Evolutionary conservation across 2,329 filamentous ascomycete genomes (phyloP), one percentile per base, ranked within the genome.

Genomic region (Gaeumannomyces tritici): DNA sequence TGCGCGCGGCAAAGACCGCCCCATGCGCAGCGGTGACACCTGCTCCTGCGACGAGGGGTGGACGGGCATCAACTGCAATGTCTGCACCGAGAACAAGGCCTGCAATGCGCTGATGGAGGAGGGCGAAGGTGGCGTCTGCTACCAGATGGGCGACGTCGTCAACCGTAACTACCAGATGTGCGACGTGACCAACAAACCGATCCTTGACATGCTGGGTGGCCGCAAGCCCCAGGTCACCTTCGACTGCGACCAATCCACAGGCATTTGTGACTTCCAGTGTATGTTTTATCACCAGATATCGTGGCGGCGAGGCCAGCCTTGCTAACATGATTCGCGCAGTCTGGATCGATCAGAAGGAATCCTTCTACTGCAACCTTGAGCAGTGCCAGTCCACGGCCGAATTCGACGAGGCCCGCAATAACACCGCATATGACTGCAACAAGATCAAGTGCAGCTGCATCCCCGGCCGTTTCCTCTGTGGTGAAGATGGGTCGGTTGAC

Each of bases 111-210:
- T 99, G 75, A 96, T 96, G 87, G 90, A 91, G 4, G 86, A 88
- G 18, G 84, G 84, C 4, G 84, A 91, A 65, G 91, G 88, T 57
- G 95, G 92, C 35, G 87, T 96, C 13, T 99, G 95, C 77, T 98
- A 97, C 73, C 89, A 90, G 70, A 88, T 93, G 68, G 93, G 93
- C 57, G 86, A 96, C 67, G 88, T 96, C 13, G 88, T 98, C 66
- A 92, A 95, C 69, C 87, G 96, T 76, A 99, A 98, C 78, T 93
- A 92, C 77, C 96, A 99, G 76, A 95, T 96, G 79, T 99, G 95
- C 77, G 91, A 96, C 74, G 95, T 99, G 67, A 98, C 93, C 62
- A 99, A 99, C 78, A 85, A 86, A 74, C 95, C 96, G 79, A 99
- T 99, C 70, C 80, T 93, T 62, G 87, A 93, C 65, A 87, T 93